phyloP scores from a whole-genome alignment of 1,139 yeast genomes.

The Yamadazyma membranifaciens region DNA sequence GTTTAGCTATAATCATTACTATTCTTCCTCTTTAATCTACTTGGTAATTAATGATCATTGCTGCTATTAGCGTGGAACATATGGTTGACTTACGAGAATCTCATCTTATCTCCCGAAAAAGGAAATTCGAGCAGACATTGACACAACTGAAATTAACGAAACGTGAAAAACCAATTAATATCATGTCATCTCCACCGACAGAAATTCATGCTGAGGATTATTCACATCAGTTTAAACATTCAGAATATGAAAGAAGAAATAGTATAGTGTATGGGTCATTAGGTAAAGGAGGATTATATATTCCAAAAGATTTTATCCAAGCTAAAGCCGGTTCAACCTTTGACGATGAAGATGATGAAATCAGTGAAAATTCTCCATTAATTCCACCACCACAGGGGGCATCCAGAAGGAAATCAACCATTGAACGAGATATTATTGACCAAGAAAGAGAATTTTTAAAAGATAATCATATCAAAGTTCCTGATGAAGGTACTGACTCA shows the following conservation, averaged over 20 bases:
- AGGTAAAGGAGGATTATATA: conserved; percentile 52
- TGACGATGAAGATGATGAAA: conserved; percentile 15
- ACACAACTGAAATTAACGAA: not conserved
- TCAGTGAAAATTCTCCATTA: conserved; percentile 10
- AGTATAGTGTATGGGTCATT: conserved; percentile 53
- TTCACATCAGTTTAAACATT: conserved; percentile 44
- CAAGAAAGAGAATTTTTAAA: conserved; percentile 39
- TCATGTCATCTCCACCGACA: conserved; percentile 4
- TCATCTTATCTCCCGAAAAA: no score
- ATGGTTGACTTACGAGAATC: no score
- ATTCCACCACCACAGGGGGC: conserved; percentile 5
- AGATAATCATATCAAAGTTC: conserved; percentile 26
- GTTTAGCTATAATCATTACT: not conserved
- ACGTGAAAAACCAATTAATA: not conserved
- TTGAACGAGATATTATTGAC: conserved; percentile 27
- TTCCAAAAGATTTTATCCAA: conserved; percentile 48
- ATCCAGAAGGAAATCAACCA: conserved; percentile 25
- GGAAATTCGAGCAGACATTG: no score
- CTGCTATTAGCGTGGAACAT: no score
- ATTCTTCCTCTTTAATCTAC: no score
- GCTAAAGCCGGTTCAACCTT: conserved; percentile 9
- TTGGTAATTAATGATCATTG: no score
- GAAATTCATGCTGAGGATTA: conserved; percentile 4
- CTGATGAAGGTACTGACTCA: conserved; percentile 24
- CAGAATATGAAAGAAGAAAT: conserved; percentile 49